Base-by-base conservation (phyloP, 1,139 yeast genomes). In the Pichia sp. region DNA sequence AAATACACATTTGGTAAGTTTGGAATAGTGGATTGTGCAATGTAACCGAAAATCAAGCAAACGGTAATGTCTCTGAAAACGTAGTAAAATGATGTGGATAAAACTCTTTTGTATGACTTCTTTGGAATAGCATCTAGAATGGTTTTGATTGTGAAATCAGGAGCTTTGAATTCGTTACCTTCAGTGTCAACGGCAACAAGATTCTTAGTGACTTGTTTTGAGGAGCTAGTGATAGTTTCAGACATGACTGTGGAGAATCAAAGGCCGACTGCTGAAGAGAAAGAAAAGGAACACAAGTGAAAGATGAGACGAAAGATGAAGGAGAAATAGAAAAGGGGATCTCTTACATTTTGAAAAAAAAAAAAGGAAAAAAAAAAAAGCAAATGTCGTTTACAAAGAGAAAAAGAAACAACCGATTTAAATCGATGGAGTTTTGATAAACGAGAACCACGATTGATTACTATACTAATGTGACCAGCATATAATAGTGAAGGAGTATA, bases 101-200 rank as follows among this genome's bases (percentile, higher is more conserved):
- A 60, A 44, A 72, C 68, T 58, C 85, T 70, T 53, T 79, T 73
- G 62, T 77, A 79, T 56, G 85, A 79, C 56, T 77, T 76, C 43
- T 73, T 62, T 43, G 86, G 86, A 56, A 80, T 79, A 39, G 78
- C 80, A 37, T 67, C 62, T 44, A 80, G 65, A 44, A 80, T 73
- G 44, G 79, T 81, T 67, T 77, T 78, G 57, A 80, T 79, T 48
- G 81, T 62, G 62, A 64, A 79, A 58, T 79, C 82, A 8, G 85
- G 85, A 7, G 73, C 85, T 44, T 72, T 69, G 62, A 78, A 79
- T 37, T 68, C 72, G 44, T 76, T 70, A 40, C 85, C 85, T 49
- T 64, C 59, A 32, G 81, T 73, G 55, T 77, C 82, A 38, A 71
- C 62, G 27, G 60, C 52, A 9, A 55, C 51, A 23, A 62, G 48